Conservation (phyloP, 2,329 filamentous ascomycete species). For the Pestalotiopsis sp. region DNA sequence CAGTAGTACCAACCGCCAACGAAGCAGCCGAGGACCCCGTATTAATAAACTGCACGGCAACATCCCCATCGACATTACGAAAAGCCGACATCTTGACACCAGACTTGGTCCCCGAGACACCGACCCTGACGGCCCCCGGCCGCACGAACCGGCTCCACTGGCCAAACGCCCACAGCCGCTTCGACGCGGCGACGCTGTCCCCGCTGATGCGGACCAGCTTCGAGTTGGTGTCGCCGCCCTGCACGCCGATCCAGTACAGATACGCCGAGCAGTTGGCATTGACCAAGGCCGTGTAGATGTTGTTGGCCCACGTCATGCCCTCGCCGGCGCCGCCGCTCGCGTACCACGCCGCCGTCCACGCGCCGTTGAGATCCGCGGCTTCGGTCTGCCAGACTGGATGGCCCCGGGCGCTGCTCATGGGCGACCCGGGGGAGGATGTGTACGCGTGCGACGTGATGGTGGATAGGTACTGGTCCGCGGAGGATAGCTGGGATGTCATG, state of each 20-base stretch:
- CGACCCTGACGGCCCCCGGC: conserved; percentile 19
- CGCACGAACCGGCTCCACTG: conserved; percentile 22
- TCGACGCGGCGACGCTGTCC: background rate
- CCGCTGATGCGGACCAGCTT: conserved; percentile 7
- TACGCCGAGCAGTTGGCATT: conserved; percentile 53
- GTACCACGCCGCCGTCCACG: conserved; percentile 50
- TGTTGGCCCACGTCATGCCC: conserved; percentile 58
- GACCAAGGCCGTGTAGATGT: conserved; percentile 52
- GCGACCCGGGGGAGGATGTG: background rate
- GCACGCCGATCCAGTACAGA: conserved; percentile 48
- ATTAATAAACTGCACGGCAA: conserved; percentile 19
- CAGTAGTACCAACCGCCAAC: conserved; percentile 16
- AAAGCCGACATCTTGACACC: conserved; percentile 14
- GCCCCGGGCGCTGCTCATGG: background rate
- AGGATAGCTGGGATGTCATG: background rate
- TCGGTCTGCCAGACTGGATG: conserved; percentile 55
- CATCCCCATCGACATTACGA: background rate
- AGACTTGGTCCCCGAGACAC: conserved; percentile 17
- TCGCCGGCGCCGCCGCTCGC: conserved; percentile 47
- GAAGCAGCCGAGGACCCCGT: conserved; percentile 17
- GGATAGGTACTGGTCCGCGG: background rate
- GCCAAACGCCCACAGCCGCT: conserved; percentile 16
- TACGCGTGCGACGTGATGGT: conserved; percentile 7
- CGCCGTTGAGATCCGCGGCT: conserved; percentile 41
- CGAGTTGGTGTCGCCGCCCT: conserved; percentile 6